Evolutionary conservation across 2,329 filamentous ascomycete genomes (phyloP), one percentile per base, ranked within the genome.

Genomic region (Onygena corvina): DNA sequence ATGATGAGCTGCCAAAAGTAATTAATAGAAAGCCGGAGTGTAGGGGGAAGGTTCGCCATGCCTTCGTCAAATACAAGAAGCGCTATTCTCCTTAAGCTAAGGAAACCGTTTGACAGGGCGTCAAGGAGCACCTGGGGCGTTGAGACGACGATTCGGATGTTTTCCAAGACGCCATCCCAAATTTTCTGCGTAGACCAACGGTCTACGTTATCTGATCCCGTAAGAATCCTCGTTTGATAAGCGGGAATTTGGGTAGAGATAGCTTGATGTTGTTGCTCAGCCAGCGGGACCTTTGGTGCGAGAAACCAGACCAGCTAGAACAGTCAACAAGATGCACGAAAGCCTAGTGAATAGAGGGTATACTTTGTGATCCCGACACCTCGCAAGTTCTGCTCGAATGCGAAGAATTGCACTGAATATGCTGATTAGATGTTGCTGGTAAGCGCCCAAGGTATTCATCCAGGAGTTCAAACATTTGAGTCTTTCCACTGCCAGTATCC

Each of bases 61-160:
- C 85, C 85, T 78, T 94, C 88, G 59, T 94, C 88, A 57, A 94
- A 84, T 0, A 94, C 75, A 12, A 93, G 66, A 3, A 94, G 69
- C 3, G 81, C 73, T 18, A 94, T 64, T 2, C 69, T 70, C 0
- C 69, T 60, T 58, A 93, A 75, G 1, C 62, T 71, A 1, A 94
- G 75, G 60, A 93, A 93, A 0, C 75, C 84, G 65, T 92, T 85
- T 1, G 67, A 70, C 34, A 93, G 70, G 2, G 85, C 86, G 64
- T 93, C 84, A 2, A 78, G 68, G 9, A 94, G 71, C 1, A 93
- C 75, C 52, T 84, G 80, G 52, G 83, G 80, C 0, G 88, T 92
- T 0, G 84, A 87, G 1, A 94, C 74, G 3, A 93, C 76, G n/a
- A 93, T 72, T 1, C 77, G 74, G 18, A 84, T 73, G 44, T 81